These are phyloP conservation scores for Colletotrichum sp. DNA, from an alignment of 2,329 filamentous ascomycete species.

Conservation along the genomic window DNA sequence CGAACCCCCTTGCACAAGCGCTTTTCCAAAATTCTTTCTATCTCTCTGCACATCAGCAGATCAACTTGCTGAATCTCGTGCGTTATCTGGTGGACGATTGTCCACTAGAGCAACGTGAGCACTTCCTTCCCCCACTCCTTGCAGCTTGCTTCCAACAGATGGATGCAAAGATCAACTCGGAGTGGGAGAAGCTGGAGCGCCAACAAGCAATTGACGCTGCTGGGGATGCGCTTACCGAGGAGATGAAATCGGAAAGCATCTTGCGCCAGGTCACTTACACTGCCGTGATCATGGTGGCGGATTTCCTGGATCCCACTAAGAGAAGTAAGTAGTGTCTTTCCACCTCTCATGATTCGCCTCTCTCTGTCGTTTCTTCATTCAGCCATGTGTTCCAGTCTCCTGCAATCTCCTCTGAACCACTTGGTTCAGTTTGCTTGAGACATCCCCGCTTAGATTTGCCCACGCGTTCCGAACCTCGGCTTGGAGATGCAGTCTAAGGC, in stretches of 20 bases:
- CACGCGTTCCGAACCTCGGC: not conserved
- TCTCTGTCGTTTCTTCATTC: not conserved
- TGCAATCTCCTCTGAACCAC: not conserved
- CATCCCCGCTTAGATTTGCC: not conserved
- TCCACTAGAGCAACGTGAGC: constrained; percentile 74
- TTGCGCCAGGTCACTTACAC: constrained; percentile 91
- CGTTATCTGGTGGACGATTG: constrained; percentile 92
- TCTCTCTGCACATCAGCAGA: constrained; percentile 90
- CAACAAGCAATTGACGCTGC: constrained; percentile 67
- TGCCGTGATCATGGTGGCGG: constrained; percentile 88
- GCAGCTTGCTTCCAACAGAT: constrained; percentile 84
- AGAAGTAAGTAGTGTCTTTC: constrained; percentile 53
- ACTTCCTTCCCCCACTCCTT: constrained; percentile 86
- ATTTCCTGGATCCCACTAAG: constrained; percentile 79
- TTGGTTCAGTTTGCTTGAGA: not conserved
- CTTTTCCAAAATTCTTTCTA: constrained; percentile 83
- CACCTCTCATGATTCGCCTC: not conserved
- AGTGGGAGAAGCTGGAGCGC: constrained; percentile 81
- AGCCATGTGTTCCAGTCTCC: not conserved
- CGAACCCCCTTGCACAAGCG: constrained; percentile 81
- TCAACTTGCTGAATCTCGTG: constrained; percentile 88
- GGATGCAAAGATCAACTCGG: constrained; percentile 82
- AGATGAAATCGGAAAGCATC: constrained; percentile 98
- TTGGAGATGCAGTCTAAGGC: not conserved
- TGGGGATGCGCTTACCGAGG: constrained; percentile 83